A percentile compares a stretch with the other conserved stretches of the same genome.
Evolutionary conservation across 192 early-diverging fungal genomes (phyloP).

Genomic region (Ambispora gerdemannii): DNA sequence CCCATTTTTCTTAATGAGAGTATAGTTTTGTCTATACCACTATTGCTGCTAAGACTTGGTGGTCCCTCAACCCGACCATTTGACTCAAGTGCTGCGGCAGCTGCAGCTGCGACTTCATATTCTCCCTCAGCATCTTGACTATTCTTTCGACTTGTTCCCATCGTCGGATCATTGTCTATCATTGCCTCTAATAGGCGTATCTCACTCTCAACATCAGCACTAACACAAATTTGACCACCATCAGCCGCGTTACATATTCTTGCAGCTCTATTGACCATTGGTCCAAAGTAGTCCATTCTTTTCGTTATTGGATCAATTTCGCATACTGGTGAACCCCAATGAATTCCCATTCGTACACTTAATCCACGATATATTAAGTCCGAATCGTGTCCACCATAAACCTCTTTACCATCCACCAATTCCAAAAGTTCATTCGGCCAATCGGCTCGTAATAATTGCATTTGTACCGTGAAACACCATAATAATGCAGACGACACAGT

Average conservation of each 20-base stretch:
- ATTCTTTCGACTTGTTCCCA: constrained; percentile 33
- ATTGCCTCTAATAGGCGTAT: constrained; percentile 35
- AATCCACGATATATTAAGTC: constrained; percentile 77
- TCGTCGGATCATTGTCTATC: constrained; percentile 33
- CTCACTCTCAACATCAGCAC: constrained; percentile 68
- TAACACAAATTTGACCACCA: constrained; percentile 86
- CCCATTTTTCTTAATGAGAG: constrained; percentile 66
- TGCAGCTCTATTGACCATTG: constrained; percentile 86
- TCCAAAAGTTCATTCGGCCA: constrained; percentile 87
- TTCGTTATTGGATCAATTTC: constrained; percentile 85
- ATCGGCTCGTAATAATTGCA: constrained; percentile 73
- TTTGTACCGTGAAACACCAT: constrained; percentile 86
- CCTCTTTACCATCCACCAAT: constrained; percentile 68
- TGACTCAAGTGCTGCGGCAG: background rate
- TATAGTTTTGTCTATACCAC: constrained; percentile 45
- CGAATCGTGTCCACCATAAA: constrained; percentile 57
- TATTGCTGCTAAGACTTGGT: background rate
- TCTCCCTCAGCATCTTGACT: constrained; percentile 31
- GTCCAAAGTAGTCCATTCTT: constrained; percentile 96
- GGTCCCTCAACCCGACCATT: background rate
- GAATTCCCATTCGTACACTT: constrained; percentile 91
- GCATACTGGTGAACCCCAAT: constrained; percentile 82
- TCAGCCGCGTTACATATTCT: constrained; percentile 82
- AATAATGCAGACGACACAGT: constrained; percentile 74
- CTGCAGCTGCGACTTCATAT: background rate